A percentile compares a stretch with the other conserved stretches of the same genome.
These are phyloP conservation scores for Erigeron canadensis DNA, from an alignment of 129 eudicot species.

Conservation along the genomic window DNA sequence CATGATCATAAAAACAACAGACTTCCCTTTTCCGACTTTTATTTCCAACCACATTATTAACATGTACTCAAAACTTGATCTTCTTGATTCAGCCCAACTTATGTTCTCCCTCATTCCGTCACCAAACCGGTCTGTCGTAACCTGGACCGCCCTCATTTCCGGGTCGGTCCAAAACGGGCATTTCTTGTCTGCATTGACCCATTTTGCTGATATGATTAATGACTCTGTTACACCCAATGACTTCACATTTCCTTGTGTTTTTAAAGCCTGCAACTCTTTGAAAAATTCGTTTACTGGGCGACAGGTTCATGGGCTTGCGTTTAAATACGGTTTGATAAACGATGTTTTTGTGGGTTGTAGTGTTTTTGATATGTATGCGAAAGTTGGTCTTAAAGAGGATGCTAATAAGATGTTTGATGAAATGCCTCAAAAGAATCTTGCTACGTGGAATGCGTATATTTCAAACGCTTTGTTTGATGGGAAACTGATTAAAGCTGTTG, in stretches of 20 bases:
- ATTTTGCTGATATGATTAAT: conserved; percentile 51
- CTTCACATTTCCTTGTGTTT: conserved; percentile 70
- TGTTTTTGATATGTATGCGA: conserved; percentile 74
- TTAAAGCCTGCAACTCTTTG: conserved; percentile 57
- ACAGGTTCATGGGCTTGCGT: conserved; percentile 51
- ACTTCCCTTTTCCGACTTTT: conserved; percentile 45
- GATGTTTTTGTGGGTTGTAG: conserved; percentile 78
- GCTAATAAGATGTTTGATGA: conserved; percentile 70
- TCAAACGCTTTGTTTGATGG: conserved; percentile 63
- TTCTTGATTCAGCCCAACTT: conserved; percentile 49
- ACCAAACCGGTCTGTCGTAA: conserved; percentile 65
- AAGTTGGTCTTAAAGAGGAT: conserved; percentile 41
- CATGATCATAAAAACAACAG: conserved; percentile 49
- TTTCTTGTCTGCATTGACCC: conserved; percentile 45
- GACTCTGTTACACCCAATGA: conserved; percentile 57
- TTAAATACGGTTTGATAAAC: conserved; percentile 29
- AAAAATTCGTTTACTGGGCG: conserved; percentile 36
- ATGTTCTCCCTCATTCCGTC: conserved; percentile 54
- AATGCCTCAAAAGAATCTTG: conserved; percentile 71
- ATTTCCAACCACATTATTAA: conserved; percentile 71
- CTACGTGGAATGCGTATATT: conserved; percentile 68
- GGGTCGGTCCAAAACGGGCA: conserved; percentile 75
- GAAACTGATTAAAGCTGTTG: conserved; percentile 38
- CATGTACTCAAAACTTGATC: conserved; percentile 90
- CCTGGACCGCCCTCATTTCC: conserved; percentile 75